These are phyloP conservation scores for Leccinum solheimii DNA, from an alignment of 1,284 basidiomycete genomes.

Conservation along the genomic window DNA sequence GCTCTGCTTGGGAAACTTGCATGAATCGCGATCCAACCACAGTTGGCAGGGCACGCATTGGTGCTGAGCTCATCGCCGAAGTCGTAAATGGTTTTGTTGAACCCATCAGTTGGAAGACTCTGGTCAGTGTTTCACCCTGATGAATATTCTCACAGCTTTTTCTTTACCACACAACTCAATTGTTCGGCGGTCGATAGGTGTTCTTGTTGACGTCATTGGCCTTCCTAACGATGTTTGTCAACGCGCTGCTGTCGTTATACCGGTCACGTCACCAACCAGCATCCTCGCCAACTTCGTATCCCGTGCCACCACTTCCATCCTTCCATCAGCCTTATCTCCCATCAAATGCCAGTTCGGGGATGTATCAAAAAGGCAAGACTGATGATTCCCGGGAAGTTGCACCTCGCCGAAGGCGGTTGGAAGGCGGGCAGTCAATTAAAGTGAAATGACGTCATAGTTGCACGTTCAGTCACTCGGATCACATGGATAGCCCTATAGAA, in stretches of 20 bases:
- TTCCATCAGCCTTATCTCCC: constrained; percentile 52
- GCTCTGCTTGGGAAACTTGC: constrained; percentile 90
- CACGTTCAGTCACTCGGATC: constrained; percentile 30
- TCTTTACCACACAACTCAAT: constrained; percentile 15
- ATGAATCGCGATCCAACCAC: constrained; percentile 93
- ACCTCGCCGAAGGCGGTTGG: constrained; percentile 60
- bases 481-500: constrained; percentile 26
- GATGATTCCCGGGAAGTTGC: constrained; percentile 49
- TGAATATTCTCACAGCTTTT: constrained; percentile 13
- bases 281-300: constrained; percentile 42
- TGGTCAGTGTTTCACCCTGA: constrained; percentile 54
- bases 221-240: constrained; percentile 82
- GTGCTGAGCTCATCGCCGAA: constrained; percentile 94
- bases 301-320: constrained; percentile 43
- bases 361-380: constrained; percentile 35
- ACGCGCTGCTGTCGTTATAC: constrained; percentile 76
- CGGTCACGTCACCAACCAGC: constrained; percentile 57
- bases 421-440: constrained; percentile 60
- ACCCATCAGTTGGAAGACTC: constrained; percentile 94
- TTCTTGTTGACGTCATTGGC: constrained; percentile 80
- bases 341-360: constrained; percentile 49
- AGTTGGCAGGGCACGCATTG: constrained; percentile 85
- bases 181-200: constrained; percentile 45
- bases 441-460: constrained; percentile 43
- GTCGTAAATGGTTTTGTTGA: constrained; percentile 97